phyloP scores from a whole-genome alignment of 139 green algal species.

The Coelastrella sp. region DNA sequence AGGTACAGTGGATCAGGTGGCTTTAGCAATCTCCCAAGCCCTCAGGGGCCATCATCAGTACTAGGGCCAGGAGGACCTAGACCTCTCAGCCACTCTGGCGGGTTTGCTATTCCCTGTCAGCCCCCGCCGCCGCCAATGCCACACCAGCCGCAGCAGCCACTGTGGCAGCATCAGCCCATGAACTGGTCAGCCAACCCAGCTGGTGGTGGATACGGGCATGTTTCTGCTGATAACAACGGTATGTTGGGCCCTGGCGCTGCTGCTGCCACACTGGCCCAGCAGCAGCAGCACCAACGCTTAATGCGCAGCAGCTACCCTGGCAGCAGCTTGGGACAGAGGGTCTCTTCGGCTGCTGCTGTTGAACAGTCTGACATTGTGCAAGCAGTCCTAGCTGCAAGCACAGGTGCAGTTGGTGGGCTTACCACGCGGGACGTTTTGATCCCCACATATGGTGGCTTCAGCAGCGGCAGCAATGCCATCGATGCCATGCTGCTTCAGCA shows the following conservation, averaged over 20 bases:
- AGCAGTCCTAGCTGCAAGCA: not conserved
- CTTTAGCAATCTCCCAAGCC: too few relatives aligned
- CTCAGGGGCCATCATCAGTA: too few relatives aligned
- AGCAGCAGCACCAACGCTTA: not conserved
- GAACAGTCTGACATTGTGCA: not conserved
- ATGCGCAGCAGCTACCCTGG: not conserved
- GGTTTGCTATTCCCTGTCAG: not conserved
- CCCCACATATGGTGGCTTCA: not conserved
- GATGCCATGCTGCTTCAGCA: not conserved
- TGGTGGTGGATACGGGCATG: not conserved
- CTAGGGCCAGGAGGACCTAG: too few relatives aligned
- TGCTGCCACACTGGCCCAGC: not conserved
- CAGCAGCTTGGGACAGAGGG: not conserved
- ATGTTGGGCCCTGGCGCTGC: not conserved
- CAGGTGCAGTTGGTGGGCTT: not conserved
- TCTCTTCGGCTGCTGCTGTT: not conserved
- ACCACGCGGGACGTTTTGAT: not conserved
- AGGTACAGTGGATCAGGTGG: not conserved
- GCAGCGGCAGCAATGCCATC: not conserved
- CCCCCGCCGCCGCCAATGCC: not conserved
- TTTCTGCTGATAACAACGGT: not conserved
- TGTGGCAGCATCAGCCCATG: not conserved
- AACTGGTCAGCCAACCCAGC: not conserved
- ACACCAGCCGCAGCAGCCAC: not conserved
- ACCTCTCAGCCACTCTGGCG: not conserved